Evolutionary conservation across 1,284 basidiomycete genomes (phyloP), one percentile per base, ranked within the genome.

Genomic region (Tremellales sp.): DNA sequence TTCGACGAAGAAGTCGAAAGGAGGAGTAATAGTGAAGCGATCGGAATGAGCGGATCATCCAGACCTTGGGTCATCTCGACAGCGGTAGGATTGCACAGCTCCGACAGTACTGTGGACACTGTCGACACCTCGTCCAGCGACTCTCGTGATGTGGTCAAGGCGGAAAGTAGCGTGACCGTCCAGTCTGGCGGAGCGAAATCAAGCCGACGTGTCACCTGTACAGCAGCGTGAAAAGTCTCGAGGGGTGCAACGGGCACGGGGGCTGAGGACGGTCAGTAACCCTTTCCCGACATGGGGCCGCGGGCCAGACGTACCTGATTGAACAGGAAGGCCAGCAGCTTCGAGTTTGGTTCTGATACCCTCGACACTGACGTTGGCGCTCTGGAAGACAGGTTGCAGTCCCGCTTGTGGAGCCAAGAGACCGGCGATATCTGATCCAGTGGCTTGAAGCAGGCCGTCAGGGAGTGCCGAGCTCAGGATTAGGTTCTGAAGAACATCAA

Each of bases 401-500:
- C 65, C 68, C 7, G 55, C 56, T 1, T 49, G 39, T 0, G 64
- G 57, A 21, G 61, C 56, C 7, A 74, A 52, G 1, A 74, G 35
- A 8, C 53, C 46, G 19, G 57, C 42, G 31, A 73, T 54, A 1
- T 48, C 52, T 4, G 39, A 41, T 5, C 57, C 57, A 36, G 58
- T 65, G 4, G 67, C 60, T 4, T 61, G 60, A 0, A 75, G 50
- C 0, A 71, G 47, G 2, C 64, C 46, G 19, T 62, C 57, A 1
- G 72, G 70, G 42, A 72, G 65, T 2, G 65, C 60, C 13, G 64
- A 58, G 33, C 65, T 61, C 6, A 67, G 49, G 2, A 72, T 54
- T 4, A 75, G 56, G 4, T 58, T 61, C 44, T 73, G 69, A 4
- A 75, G 58, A 1, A 72, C 70, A 39, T 72, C 62, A 10, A 74